Base-by-base conservation (phyloP, 1,284 basidiomycete species). In the Exobasidium cylindrosporum region DNA sequence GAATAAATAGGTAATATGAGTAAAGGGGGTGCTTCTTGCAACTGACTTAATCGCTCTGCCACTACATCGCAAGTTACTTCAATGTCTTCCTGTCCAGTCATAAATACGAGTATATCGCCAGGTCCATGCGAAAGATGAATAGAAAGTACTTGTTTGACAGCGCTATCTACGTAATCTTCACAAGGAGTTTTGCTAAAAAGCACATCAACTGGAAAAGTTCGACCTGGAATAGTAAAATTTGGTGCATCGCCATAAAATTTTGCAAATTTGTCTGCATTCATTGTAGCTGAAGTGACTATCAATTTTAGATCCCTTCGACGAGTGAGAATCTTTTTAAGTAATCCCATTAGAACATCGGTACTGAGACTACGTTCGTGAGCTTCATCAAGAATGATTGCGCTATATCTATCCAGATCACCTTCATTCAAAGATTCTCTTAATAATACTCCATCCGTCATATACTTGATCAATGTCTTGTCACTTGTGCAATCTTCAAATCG, bases 1-100 rank as follows among this genome's bases (percentile, higher is more conserved):
- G 96, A 98, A 82, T 99, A 98, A 74, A 98, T 98, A 1, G 96
- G 96, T 17, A 98, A 82, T 1, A 98, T 87, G 0, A 92, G 87
- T 29, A 98, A 82, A 0, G 89, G 87, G 0, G 90, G 83, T 5
- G 93, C 90, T 17, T 97, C 92, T 73, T 97, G 91, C 14, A 98
- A 83, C 75, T 97, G 93, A 1, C 86, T 85, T 21, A 98, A 83
- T 11, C 96, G 91, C 78, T 98, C 95, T 91, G 77, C 5, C 47
- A 67, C 68, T 30, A 77, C 73, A 14, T 70, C 66, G 29, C 73
- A 77, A 11, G 71, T 74, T 13, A 74, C 73, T 80, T 97, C 92
- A 66, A 99, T 99, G 79, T 99, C 96, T 81, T 99, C 96, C 82
- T 98, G 96, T 60, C 96, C 96, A 28, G 96, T 99, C 95, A 98